phyloP scores from a whole-genome alignment of 768 basidiomycete genomes.

The Suillus bovinus region DNA sequence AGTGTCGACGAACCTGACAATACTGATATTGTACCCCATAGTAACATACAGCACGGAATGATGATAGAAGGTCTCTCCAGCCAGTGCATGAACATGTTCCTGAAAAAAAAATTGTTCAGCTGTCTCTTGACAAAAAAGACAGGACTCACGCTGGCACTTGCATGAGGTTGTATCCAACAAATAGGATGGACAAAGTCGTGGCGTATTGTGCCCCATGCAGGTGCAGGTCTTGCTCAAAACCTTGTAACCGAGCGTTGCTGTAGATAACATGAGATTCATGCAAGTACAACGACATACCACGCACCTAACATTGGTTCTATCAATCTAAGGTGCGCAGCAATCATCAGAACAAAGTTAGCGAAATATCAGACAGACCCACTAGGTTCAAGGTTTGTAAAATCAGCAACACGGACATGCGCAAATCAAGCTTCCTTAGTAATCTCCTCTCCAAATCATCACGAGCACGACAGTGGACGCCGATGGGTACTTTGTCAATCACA shows the following conservation, averaged over 20 bases:
- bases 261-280: neutral
- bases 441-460: neutral
- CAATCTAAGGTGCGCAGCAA: neutral
- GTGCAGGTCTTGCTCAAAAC: slow-evolving; percentile 13
- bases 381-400: neutral
- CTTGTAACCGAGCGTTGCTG: slow-evolving; percentile 25
- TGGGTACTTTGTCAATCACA: neutral
- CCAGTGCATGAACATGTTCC: no score
- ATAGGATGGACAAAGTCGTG: no score
- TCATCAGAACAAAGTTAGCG: neutral
- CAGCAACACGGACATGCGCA: neutral
- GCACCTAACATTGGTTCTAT: neutral
- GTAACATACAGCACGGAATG: no score
- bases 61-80: no score
- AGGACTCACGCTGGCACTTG: no score
- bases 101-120: no score
- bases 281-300: neutral
- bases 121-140: no score
- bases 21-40: no score
- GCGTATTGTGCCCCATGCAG: no score
- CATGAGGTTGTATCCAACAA: no score
- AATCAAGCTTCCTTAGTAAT: neutral
- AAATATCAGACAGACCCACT: neutral
- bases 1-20: no score
- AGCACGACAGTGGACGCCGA: neutral